These are phyloP conservation scores for Chaetomiaceae sp. DNA, from an alignment of 2,329 filamentous ascomycete species.

Conservation along the genomic window DNA sequence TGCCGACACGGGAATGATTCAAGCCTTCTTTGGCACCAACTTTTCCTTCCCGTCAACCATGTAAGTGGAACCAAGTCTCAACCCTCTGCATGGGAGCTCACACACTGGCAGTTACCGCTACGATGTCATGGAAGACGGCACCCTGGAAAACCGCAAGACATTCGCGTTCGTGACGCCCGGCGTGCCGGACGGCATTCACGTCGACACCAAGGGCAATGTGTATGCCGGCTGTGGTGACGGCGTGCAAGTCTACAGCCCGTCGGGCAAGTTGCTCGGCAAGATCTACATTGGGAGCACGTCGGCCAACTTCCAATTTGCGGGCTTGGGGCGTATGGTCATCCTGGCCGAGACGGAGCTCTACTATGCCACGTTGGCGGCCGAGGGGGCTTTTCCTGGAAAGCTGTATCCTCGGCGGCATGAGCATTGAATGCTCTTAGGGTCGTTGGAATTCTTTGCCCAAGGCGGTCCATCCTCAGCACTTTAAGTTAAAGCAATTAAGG, in stretches of 20 bases:
- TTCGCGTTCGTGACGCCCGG: conserved; percentile 54
- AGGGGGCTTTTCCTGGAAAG: conserved; percentile 22
- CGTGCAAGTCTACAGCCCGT: conserved; percentile 46
- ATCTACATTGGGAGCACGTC: conserved; percentile 46
- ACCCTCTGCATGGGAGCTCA: neutral
- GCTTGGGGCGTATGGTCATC: conserved; percentile 39
- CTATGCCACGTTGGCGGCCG: conserved; percentile 34
- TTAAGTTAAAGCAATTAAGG: too few species aligned
- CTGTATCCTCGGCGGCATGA: conserved; percentile 5
- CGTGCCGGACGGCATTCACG: conserved; percentile 55
- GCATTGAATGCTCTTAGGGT: too few species aligned
- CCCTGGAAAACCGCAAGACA: conserved; percentile 43
- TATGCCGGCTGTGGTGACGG: conserved; percentile 50
- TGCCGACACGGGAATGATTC: conserved; percentile 50
- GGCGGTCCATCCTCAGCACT: too few species aligned
- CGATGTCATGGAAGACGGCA: conserved; percentile 42
- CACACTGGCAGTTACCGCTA: conserved; percentile 41
- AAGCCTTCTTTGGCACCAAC: conserved; percentile 41
- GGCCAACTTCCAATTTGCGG: conserved; percentile 48
- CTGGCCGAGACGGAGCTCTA: conserved; percentile 39
- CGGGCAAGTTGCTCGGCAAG: conserved; percentile 51
- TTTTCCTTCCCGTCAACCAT: conserved; percentile 42
- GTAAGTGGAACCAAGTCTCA: conserved; percentile 41
- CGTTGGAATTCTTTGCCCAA: too few species aligned
- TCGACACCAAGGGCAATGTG: conserved; percentile 51